Evolutionary conservation across 2,329 filamentous ascomycete species (phyloP).

Genomic region (Scytalidium sp.): DNA sequence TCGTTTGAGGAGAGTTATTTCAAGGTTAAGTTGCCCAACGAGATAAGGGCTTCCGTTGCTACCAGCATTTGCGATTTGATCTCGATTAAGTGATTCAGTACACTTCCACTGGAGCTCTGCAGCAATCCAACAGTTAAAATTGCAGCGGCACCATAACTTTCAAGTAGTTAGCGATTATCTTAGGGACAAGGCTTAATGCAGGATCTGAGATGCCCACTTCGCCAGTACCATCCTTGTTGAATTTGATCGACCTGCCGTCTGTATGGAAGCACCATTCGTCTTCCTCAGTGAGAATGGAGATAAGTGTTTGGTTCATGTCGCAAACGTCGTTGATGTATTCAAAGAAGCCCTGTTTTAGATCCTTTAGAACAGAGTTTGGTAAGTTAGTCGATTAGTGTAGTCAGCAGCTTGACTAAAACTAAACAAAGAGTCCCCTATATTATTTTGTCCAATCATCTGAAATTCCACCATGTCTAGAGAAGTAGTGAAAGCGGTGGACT

Average conservation of each 20-base stretch:
- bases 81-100: neutral
- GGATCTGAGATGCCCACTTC: constrained; percentile 19
- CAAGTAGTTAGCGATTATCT: constrained; percentile 2
- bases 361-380: no score
- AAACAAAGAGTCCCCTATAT: no score
- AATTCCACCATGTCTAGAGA: no score
- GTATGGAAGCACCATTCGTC: constrained; percentile 18
- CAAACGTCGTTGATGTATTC: constrained; percentile 1
- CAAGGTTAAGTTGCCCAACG: constrained; percentile 10
- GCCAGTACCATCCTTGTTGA: constrained; percentile 22
- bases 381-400: no score
- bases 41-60: constrained; percentile 3
- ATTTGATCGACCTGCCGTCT: constrained; percentile 20
- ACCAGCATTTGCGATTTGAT: neutral
- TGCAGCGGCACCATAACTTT: constrained; percentile 13
- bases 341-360: no score
- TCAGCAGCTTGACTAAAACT: no score
- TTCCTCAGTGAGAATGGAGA: constrained; percentile 19
- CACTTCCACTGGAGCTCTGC: constrained; percentile 19
- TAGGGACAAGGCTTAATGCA: neutral
- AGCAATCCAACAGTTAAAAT: constrained; percentile 21
- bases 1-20: constrained; percentile 19
- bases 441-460: no score
- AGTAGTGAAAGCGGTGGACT: no score
- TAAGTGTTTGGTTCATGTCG: constrained; percentile 23